Evolutionary conservation across 805 yeast species (phyloP).

Genomic region (Clavispora phyllophila): DNA sequence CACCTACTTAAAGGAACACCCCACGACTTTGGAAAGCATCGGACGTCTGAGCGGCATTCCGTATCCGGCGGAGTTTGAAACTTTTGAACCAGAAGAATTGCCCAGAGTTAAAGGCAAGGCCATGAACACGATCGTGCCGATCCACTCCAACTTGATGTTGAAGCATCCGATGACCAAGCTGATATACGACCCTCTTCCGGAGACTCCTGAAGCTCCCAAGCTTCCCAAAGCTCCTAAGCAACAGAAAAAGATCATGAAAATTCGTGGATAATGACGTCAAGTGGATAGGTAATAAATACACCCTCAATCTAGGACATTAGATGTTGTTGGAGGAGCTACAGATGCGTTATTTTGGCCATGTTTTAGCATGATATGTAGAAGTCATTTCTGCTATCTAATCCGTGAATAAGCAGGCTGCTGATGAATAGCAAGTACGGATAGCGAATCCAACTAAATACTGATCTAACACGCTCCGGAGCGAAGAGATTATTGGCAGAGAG

Average conservation of each 20-base stretch:
- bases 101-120: conserved; percentile 83
- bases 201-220: conserved; percentile 33
- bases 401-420: too few species aligned
- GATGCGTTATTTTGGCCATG: too few species aligned
- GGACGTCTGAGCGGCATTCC: conserved; percentile 48
- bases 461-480: too few species aligned
- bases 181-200: conserved; percentile 51
- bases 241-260: conserved; percentile 51
- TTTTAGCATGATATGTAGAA: too few species aligned
- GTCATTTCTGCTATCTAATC: too few species aligned
- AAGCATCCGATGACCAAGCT: conserved; percentile 79
- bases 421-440: too few species aligned
- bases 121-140: conserved; percentile 86
- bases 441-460: too few species aligned
- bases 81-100: conserved; percentile 51
- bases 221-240: conserved; percentile 41
- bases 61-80: conserved; percentile 55
- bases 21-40: conserved; percentile 62
- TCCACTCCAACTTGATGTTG: conserved; percentile 72
- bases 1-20: conserved; percentile 56
- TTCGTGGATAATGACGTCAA: conserved; percentile 40
- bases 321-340: too few species aligned
- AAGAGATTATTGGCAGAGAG: too few species aligned
- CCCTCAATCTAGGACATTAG: too few species aligned
- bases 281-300: neutral